Conservation (phyloP, 2,329 filamentous ascomycete species). For the Ambrosiella xylebori region DNA sequence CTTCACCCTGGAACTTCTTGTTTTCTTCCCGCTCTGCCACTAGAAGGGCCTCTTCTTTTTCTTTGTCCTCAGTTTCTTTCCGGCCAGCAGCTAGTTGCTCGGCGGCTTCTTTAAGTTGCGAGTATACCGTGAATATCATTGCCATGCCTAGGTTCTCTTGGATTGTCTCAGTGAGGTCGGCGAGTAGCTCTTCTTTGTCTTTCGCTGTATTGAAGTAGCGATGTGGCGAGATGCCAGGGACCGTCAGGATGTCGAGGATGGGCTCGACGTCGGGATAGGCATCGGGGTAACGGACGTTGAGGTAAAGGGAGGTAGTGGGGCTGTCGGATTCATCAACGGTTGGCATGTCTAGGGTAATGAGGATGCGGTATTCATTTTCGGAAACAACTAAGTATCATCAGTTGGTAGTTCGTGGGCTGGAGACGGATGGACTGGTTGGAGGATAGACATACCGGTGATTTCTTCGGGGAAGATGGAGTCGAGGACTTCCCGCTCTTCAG, state of each 20-base stretch:
- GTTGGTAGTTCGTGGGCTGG: not conserved
- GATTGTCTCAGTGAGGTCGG: slow-evolving; percentile 54
- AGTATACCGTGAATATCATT: slow-evolving; percentile 88
- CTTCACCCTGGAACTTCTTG: slow-evolving; percentile 81
- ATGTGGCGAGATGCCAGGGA: slow-evolving; percentile 51
- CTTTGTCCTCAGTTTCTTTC: slow-evolving; percentile 43
- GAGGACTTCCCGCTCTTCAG: slow-evolving; percentile 92
- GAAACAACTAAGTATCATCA: slow-evolving; percentile 54
- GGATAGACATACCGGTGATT: slow-evolving; percentile 54
- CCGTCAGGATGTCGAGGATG: slow-evolving; percentile 58
- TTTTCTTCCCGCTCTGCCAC: slow-evolving; percentile 80
- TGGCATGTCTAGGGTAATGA: slow-evolving; percentile 63
- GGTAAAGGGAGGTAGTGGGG: slow-evolving; percentile 48
- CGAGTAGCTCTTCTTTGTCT: slow-evolving; percentile 60
- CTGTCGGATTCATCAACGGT: slow-evolving; percentile 46
- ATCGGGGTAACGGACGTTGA: slow-evolving; percentile 79
- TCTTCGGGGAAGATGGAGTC: slow-evolving; percentile 97
- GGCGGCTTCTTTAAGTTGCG: slow-evolving; percentile 74
- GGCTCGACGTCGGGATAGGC: slow-evolving; percentile 81
- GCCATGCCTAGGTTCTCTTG: slow-evolving; percentile 93
- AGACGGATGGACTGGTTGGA: not conserved
- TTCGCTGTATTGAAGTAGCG: slow-evolving; percentile 61
- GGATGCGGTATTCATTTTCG: slow-evolving; percentile 75
- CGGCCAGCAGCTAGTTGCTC: slow-evolving; percentile 68
- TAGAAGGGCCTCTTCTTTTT: slow-evolving; percentile 34